Base-by-base conservation (phyloP, 1,139 yeast species). In the Kluyveromyces marxianus region DNA sequence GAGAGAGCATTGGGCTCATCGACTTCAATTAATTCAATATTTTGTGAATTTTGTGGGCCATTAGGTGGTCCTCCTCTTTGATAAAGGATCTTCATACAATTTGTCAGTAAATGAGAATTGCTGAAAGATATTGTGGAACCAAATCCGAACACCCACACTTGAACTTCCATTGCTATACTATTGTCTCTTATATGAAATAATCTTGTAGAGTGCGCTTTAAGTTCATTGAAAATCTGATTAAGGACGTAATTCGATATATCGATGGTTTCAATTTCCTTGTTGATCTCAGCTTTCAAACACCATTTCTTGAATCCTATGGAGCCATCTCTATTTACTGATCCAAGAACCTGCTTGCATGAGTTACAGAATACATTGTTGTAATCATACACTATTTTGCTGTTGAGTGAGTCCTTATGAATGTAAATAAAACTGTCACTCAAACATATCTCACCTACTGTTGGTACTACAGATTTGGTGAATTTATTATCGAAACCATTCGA, bases 71-170 rank as follows among this genome's bases (percentile, higher is more conserved):
- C 44, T n/a, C 38, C 34, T 14, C 25, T 49, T 14, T 14, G 21
- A 41, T 55, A 60, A 33, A 60, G 41, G 27, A 62, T 47, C 46
- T 62, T 62, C 25, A 57, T 48, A 24, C 60, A 50, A 31, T 54
- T 52, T 1, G 41, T 33, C 29, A 49, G 30, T 1, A 37, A 30
- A 3, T 34, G 31, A 10, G 46, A 47, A 27, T 44, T 46, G 4
- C 54, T 29, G 3, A 54, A 29, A 0, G 52, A 45, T 3, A 58
- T 53, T 10, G 48, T 47, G 10, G 55, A 47, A 14, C 55, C 60
- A 3, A 57, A 39, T 7, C 58, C 54, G 40, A 63, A 60, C 25
- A 60, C 34, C 67, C 67, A 63, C 4, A 60, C 31, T 3, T n/a
- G 7, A 14, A 54, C 44, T 3, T 54, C 29, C 14, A 42, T 39